Percentiles rank a stretch among this genome's conserved stretches.
phyloP scores from a whole-genome alignment of 2,329 filamentous ascomycete species.

The Fonsecaea pedrosoi region DNA sequence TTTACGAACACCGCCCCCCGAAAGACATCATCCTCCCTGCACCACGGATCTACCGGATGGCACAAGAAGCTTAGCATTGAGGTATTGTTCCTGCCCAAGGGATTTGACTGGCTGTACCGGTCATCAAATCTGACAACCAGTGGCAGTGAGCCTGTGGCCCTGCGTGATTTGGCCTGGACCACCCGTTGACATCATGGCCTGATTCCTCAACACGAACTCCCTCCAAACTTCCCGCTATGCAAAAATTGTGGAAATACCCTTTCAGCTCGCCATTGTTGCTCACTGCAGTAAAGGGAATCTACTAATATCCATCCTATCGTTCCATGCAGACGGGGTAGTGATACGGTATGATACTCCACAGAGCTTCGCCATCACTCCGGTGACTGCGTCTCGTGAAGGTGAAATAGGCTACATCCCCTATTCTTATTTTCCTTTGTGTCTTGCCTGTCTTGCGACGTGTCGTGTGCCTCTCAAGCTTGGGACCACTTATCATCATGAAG shows the following conservation, averaged over 20 bases:
- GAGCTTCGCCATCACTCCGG: slow-evolving; percentile 13
- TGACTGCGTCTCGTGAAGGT: slow-evolving; percentile 7
- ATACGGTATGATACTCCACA: slow-evolving; percentile 10
- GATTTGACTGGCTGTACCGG: neutral
- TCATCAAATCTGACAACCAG: neutral
- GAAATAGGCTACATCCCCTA: slow-evolving; percentile 3
- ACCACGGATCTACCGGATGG: slow-evolving; percentile 18
- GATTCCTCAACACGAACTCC: neutral
- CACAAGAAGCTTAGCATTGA: slow-evolving; percentile 1
- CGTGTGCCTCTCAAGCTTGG: neutral
- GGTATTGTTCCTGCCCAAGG: neutral
- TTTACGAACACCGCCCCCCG: neutral
- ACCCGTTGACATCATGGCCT: slow-evolving; percentile 18
- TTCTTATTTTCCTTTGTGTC: slow-evolving; percentile 6
- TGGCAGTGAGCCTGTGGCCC: neutral
- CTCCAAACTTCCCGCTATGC: neutral
- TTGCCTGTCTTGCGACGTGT: neutral
- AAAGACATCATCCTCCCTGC: neutral
- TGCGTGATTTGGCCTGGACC: slow-evolving; percentile 7
- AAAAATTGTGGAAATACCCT: slow-evolving; percentile 17
- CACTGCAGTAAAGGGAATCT: neutral
- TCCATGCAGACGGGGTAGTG: neutral
- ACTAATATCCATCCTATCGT: slow-evolving; percentile 16
- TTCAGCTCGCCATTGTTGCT: slow-evolving; percentile 13
- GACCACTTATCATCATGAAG: slow-evolving; percentile 23